Evolutionary conservation across 257 asterid genomes (phyloP).

Genomic region (Fraxinus americana): DNA sequence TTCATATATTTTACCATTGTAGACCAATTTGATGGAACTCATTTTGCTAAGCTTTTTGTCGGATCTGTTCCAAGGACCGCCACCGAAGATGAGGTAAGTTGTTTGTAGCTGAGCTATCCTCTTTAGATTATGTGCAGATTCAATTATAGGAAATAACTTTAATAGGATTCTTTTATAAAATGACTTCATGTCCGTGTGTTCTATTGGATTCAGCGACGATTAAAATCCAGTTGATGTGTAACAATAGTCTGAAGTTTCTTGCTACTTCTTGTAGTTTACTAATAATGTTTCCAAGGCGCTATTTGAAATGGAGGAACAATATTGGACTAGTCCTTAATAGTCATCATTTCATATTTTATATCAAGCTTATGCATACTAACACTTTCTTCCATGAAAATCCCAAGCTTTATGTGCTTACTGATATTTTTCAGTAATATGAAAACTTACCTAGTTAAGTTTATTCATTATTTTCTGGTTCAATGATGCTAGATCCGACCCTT

Average conservation of each 20-base stretch:
- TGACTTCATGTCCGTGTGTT: neutral
- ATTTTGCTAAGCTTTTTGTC: conserved; percentile 82
- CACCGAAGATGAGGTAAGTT: conserved; percentile 84
- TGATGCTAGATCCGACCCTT: conserved; percentile 75
- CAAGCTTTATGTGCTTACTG: conserved; percentile 12
- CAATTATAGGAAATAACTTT: neutral
- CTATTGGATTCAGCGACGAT: neutral
- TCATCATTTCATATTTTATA: neutral
- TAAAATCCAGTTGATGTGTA: conserved; percentile 6
- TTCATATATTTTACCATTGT: neutral
- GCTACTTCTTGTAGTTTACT: neutral
- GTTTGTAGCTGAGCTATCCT: conserved; percentile 10
- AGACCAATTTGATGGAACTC: conserved; percentile 64
- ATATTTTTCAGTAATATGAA: conserved; percentile 4
- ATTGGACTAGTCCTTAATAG: neutral
- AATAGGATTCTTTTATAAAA: conserved; percentile 5
- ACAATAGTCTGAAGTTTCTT: neutral
- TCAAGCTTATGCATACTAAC: neutral
- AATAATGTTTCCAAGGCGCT: conserved; percentile 5
- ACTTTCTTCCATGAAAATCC: conserved; percentile 14
- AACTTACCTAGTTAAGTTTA: neutral
- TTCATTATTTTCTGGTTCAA: conserved; percentile 15
- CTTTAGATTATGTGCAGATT: conserved; percentile 13
- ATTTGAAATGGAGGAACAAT: neutral
- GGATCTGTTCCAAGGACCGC: conserved; percentile 94